Evolutionary conservation across 164 flowering plant species (phyloP).

Genomic region (Annona cherimola): DNA sequence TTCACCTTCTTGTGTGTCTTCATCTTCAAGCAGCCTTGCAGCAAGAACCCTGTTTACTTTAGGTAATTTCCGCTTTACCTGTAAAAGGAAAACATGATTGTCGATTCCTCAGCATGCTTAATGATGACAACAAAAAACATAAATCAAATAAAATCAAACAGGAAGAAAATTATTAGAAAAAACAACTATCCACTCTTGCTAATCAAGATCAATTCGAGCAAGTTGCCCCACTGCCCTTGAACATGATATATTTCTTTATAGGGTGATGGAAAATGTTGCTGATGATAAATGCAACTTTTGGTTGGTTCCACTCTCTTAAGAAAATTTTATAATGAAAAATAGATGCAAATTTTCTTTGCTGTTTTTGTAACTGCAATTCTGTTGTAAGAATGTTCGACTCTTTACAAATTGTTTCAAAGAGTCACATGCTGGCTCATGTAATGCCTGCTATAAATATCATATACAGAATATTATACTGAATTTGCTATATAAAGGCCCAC

Average conservation of each 20-base stretch:
- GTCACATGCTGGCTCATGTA: neutral
- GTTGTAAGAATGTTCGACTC: neutral
- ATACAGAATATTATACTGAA: neutral
- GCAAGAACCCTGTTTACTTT: slow-evolving; percentile 75
- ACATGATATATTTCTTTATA: too few species aligned
- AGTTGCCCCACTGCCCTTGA: too few species aligned
- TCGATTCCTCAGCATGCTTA: neutral
- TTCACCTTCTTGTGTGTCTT: slow-evolving; percentile 53
- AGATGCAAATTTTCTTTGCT: too few species aligned
- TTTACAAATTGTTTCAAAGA: neutral
- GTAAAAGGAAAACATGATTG: slow-evolving; percentile 15
- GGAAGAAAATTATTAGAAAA: too few species aligned
- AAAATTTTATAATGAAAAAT: too few species aligned
- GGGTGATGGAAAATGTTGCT: too few species aligned
- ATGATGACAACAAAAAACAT: neutral
- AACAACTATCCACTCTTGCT: too few species aligned
- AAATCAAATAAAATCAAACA: neutral
- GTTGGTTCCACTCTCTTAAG: too few species aligned
- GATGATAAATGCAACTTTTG: too few species aligned
- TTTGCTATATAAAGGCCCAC: neutral
- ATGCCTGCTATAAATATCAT: neutral
- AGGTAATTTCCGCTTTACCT: slow-evolving; percentile 72
- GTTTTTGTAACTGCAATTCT: too few species aligned
- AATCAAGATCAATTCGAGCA: too few species aligned
- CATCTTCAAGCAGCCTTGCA: slow-evolving; percentile 46